Conservation (phyloP, 78 protist genomes). For the Dictyostelium brefeldianum region DNA sequence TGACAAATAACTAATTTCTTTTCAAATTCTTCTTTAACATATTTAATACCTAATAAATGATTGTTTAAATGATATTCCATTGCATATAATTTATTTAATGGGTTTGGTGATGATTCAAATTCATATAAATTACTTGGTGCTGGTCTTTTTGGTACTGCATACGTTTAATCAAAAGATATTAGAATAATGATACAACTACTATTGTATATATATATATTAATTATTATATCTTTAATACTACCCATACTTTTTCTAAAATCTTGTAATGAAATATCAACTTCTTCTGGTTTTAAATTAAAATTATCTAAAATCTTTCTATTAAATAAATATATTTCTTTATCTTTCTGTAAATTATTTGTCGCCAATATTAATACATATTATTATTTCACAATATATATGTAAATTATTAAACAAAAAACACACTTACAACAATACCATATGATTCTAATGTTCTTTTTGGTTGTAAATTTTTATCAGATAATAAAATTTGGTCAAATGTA, state of each 20-base stretch:
- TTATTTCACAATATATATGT: neutral
- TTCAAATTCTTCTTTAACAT: conserved; percentile 42
- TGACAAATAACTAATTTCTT: conserved; percentile 20
- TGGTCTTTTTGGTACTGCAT: conserved; percentile 28
- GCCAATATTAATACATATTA: neutral
- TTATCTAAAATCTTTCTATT: conserved; percentile 36
- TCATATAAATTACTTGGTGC: conserved; percentile 26
- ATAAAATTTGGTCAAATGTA: conserved; percentile 33
- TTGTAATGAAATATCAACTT: conserved; percentile 10
- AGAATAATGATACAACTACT: no score
- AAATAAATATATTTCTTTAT: conserved; percentile 53
- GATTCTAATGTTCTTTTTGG: conserved; percentile 42
- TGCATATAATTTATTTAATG: conserved; percentile 29
- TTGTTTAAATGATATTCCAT: conserved; percentile 30
- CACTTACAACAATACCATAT: conserved; percentile 43
- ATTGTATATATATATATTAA: no score
- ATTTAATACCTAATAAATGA: conserved; percentile 36
- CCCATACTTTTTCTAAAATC: conserved; percentile 30
- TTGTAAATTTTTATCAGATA: conserved; percentile 14
- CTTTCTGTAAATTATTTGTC: conserved; percentile 33
- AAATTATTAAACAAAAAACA: neutral
- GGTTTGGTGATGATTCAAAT: conserved; percentile 27
- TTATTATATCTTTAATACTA: no score
- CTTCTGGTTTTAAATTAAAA: conserved; percentile 24
- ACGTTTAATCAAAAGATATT: neutral